Conservation (phyloP, 1,284 basidiomycete genomes). For the Volvariella volvacea region DNA sequence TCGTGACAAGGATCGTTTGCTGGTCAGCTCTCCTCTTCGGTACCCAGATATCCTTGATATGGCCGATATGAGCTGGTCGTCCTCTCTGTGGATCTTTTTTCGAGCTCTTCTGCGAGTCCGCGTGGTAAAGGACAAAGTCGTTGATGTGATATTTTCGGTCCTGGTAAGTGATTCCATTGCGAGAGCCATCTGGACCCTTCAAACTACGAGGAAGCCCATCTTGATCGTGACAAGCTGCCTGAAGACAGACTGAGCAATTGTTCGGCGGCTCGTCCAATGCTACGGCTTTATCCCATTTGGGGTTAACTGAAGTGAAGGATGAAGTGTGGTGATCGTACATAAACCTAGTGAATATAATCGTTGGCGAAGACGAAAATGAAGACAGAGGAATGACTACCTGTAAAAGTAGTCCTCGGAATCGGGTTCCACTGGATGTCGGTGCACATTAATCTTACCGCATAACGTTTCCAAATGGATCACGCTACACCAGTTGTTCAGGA, state of each 20-base stretch:
- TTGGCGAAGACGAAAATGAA: constrained; percentile 18
- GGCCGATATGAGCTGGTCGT: constrained; percentile 34
- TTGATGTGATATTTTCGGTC: constrained; percentile 42
- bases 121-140: constrained; percentile 49
- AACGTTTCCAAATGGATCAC: constrained; percentile 31
- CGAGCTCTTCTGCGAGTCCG: too few species aligned
- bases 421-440: constrained; percentile 19
- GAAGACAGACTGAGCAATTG: constrained; percentile 45
- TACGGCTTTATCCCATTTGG: constrained; percentile 18
- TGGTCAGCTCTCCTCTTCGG: constrained; percentile 5
- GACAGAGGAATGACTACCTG: constrained; percentile 32
- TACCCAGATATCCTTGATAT: constrained; percentile 23
- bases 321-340: constrained; percentile 22
- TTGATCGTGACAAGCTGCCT: constrained; percentile 18
- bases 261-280: constrained; percentile 27
- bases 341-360: constrained; percentile 22
- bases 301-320: constrained; percentile 25
- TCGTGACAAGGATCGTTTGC: constrained; percentile 13
- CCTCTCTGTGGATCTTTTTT: too few species aligned
- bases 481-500: constrained; percentile 49
- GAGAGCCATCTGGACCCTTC: constrained; percentile 19
- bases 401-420: constrained; percentile 46
- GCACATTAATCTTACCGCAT: constrained; percentile 38
- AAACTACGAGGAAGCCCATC: constrained; percentile 17
- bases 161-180: constrained; percentile 33